Base-by-base conservation (phyloP, 2,329 filamentous ascomycete species). In the Xylaria sp. region DNA sequence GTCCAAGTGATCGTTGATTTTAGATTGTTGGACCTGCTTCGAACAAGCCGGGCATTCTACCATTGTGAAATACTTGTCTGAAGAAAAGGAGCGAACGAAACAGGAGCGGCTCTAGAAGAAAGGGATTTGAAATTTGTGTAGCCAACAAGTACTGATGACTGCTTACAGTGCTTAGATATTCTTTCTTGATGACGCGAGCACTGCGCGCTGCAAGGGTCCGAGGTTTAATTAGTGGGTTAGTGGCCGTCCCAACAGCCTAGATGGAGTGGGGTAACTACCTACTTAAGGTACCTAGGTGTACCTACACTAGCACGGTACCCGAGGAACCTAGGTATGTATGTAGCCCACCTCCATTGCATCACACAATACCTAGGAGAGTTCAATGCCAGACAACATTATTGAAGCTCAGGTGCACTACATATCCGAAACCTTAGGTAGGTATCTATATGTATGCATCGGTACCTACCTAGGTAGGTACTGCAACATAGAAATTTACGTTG, bases 1-100 rank as follows among this genome's bases (percentile, higher is more conserved):
- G 81, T 98, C 96, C 76, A 98, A 89, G 79, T 98, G 95, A 72
- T 86, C 85, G 81, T 98, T 98, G 83, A 98, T 98, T 72, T 91
- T 87, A 75, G 83, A 82, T 71, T 90, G 81, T 71, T 87, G 90
- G 74, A 96, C 92, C 63, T 85, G 83, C 73, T 91, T 90, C 75
- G 87, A 85, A 82, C 94, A 97, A 71, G 94, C 92, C 17, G 94
- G 94, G 77, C 94, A 97, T 74, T 88, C 86, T 72, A 96, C 92
- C 75, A 83, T 81, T 63, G 64, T 77, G 70, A 53, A 20, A 1
- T 31, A 9, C 57, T 39, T 11, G n/a, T 5, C 13, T 20, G 45
- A 13, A 36, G 42, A 20, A 31, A 15, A 38, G 27, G 11, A 53
- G 49, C 42, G n/a, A 44, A 22, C 17, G 49, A 36, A 38, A 38